Percentiles rank a stretch among this genome's conserved stretches.
Conservation (phyloP, 2,329 filamentous ascomycete genomes). For the Colletotrichum echinochloae region DNA sequence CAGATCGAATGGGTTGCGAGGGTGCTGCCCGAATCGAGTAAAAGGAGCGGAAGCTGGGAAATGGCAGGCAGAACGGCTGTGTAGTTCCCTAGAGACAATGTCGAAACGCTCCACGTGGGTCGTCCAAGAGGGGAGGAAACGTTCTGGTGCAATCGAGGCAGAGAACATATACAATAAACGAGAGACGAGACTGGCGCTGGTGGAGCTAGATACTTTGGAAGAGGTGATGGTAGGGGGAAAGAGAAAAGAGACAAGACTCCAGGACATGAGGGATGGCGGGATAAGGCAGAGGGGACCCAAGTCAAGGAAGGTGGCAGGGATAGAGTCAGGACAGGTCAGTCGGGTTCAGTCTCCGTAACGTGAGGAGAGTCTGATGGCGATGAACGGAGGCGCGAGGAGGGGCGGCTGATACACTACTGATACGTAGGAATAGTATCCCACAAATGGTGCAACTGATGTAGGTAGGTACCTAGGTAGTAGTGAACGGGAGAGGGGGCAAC, state of each 20-base stretch:
- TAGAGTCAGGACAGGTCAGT: background rate
- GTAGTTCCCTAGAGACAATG: slow-evolving; percentile 3
- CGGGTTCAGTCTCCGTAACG: background rate
- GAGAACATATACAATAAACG: background rate
- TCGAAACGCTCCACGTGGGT: slow-evolving; percentile 32
- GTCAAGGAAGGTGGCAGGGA: background rate
- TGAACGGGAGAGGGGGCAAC: slow-evolving; percentile 16
- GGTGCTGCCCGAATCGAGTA: background rate
- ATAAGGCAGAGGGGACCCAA: background rate
- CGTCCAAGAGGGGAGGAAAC: slow-evolving; percentile 26
- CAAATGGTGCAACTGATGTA: background rate
- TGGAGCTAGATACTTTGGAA: slow-evolving; percentile 10
- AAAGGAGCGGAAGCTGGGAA: background rate
- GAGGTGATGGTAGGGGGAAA: slow-evolving; percentile 23
- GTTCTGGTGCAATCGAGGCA: slow-evolving; percentile 10
- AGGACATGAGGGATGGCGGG: too few species aligned
- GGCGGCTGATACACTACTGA: slow-evolving; percentile 17
- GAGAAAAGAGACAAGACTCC: slow-evolving; percentile 38
- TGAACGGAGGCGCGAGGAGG: slow-evolving; percentile 4
- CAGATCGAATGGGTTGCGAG: background rate
- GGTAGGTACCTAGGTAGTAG: too few species aligned
- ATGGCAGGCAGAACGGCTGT: slow-evolving; percentile 1
- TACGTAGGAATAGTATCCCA: background rate
- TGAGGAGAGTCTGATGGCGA: slow-evolving; percentile 14
- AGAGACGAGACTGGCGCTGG: background rate